These are phyloP conservation scores for Sporothrix inflata DNA, from an alignment of 2,329 filamentous ascomycete genomes.

Conservation along the genomic window DNA sequence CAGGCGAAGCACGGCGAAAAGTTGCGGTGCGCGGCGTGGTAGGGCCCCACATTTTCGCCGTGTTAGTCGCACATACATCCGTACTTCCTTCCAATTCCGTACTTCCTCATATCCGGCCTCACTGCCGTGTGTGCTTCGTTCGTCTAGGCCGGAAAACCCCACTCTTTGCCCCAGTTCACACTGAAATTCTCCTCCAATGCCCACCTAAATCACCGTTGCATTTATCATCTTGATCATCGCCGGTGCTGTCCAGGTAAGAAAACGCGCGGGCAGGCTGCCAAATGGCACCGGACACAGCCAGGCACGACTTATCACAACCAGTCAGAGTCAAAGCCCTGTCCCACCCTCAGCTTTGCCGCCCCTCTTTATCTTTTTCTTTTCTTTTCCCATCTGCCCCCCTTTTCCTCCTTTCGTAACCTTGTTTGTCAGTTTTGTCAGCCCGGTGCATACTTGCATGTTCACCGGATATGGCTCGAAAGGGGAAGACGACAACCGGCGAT, in stretches of 20 bases:
- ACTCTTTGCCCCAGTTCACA: neutral
- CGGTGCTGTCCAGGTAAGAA: neutral
- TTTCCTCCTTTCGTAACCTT: too few species aligned
- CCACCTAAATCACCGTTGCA: neutral
- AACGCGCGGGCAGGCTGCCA: neutral
- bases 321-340: neutral
- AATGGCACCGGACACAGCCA: neutral
- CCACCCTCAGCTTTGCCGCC: neutral
- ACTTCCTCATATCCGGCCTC: constrained; percentile 5
- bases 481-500: neutral
- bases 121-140: neutral
- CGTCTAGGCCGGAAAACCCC: too few species aligned
- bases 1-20: neutral
- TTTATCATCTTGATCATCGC: neutral
- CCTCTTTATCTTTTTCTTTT: neutral
- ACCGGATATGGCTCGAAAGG: neutral
- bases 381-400: neutral
- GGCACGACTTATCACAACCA: too few species aligned
- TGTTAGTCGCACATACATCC: constrained; percentile 14
- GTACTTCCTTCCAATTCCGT: constrained; percentile 23
- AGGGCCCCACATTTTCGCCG: neutral
- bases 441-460: neutral
- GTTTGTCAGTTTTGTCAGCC: neutral
- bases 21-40: neutral
- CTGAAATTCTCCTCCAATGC: neutral